phyloP scores from a whole-genome alignment of 257 asterid species.

The Gynochthodes officinalis region DNA sequence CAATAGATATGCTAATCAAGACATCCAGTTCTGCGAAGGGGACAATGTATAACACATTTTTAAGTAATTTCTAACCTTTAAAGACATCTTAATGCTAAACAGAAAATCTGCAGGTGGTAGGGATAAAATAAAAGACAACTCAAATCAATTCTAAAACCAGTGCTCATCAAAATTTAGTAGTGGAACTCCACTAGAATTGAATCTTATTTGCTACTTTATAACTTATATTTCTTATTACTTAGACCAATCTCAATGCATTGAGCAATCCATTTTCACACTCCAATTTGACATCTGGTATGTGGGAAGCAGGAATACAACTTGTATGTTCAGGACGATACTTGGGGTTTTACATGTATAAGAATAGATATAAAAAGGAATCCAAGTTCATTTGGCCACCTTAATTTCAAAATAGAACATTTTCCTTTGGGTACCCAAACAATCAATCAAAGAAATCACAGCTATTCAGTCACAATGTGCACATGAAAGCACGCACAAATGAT shows the following conservation, averaged over 20 bases:
- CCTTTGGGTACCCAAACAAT: not conserved
- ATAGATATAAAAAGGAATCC: not conserved
- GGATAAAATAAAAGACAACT: not conserved
- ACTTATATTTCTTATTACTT: not conserved
- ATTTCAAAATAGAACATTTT: not conserved
- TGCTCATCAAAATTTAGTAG: not conserved
- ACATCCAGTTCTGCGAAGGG: slow-evolving; percentile 84
- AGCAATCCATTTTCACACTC: not conserved
- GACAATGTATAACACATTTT: slow-evolving; percentile 17
- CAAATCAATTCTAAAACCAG: not conserved
- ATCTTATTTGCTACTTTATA: not conserved
- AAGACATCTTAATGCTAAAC: not conserved
- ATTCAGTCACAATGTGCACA: not conserved
- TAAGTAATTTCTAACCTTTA: not conserved
- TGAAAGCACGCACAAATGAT: not conserved
- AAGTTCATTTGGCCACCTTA: not conserved
- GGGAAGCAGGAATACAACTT: no score
- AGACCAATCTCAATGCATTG: not conserved
- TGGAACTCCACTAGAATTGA: not conserved
- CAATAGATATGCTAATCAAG: slow-evolving; percentile 84
- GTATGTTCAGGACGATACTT: not conserved
- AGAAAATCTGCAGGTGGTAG: not conserved
- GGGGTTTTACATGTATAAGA: not conserved
- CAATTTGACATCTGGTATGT: not conserved
- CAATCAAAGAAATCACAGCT: not conserved